Conservation (phyloP, 2,329 filamentous ascomycete genomes). For the Cercospora sp. region DNA sequence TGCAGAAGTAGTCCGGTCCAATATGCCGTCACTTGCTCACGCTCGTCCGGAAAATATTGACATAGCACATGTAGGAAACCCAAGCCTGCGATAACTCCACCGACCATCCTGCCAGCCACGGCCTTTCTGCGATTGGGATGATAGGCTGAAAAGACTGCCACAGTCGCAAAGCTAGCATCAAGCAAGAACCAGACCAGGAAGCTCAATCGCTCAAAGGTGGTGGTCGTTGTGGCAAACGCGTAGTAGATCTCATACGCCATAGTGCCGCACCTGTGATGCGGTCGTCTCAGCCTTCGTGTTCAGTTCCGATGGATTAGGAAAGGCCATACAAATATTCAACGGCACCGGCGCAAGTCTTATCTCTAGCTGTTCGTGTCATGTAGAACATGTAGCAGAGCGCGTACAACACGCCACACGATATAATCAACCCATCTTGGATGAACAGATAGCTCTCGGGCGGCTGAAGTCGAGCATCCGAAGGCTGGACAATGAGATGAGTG, state of each 20-base stretch:
- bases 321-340: slow-evolving; percentile 31
- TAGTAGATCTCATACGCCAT: slow-evolving; percentile 47
- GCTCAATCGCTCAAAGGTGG: slow-evolving; percentile 38
- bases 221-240: slow-evolving; percentile 40
- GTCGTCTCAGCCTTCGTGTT: neutral
- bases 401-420: slow-evolving; percentile 44
- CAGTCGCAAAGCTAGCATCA: slow-evolving; percentile 39
- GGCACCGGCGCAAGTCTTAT: slow-evolving; percentile 39
- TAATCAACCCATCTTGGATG: slow-evolving; percentile 45
- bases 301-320: neutral
- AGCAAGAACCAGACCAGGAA: slow-evolving; percentile 44
- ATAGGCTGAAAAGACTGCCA: slow-evolving; percentile 39
- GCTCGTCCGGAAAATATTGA: slow-evolving; percentile 40
- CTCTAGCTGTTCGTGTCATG: slow-evolving; percentile 40
- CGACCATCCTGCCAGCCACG: slow-evolving; percentile 33
- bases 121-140: slow-evolving; percentile 24
- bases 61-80: slow-evolving; percentile 36
- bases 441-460: slow-evolving; percentile 45
- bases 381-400: slow-evolving; percentile 46
- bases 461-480: slow-evolving; percentile 47
- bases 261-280: slow-evolving; percentile 21
- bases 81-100: slow-evolving; percentile 36
- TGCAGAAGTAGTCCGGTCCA: slow-evolving; percentile 44
- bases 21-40: slow-evolving; percentile 45
- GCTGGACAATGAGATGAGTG: slow-evolving; percentile 52